phyloP scores from a whole-genome alignment of 768 basidiomycete genomes.

The Rossbeevera mucosa region DNA sequence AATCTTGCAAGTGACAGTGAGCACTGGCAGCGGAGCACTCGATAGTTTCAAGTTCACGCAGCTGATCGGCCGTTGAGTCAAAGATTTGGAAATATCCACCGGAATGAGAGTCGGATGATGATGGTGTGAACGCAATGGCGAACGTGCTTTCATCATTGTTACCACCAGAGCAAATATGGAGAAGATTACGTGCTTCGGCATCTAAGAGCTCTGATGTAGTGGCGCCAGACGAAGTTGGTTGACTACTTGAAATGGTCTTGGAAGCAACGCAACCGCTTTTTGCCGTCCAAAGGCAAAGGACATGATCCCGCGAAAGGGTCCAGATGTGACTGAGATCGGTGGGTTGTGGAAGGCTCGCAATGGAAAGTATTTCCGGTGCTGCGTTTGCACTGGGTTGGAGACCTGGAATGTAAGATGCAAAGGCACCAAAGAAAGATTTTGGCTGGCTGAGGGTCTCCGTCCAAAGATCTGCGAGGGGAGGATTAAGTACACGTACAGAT shows the following conservation, averaged over 20 bases:
- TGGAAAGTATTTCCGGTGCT: slow-evolving; percentile 61
- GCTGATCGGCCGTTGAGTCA: slow-evolving; percentile 50
- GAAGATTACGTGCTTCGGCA: slow-evolving; percentile 54
- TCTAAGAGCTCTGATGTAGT: slow-evolving; percentile 49
- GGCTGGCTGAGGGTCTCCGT: slow-evolving; percentile 60
- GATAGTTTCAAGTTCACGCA: slow-evolving; percentile 54
- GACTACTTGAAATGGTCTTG: slow-evolving; percentile 43
- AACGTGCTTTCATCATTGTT: slow-evolving; percentile 50
- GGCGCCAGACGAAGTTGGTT: slow-evolving; percentile 28
- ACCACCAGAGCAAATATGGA: slow-evolving; percentile 55
- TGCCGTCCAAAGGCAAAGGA: slow-evolving; percentile 79
- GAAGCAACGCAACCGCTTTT: slow-evolving; percentile 69
- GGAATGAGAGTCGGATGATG: slow-evolving; percentile 54
- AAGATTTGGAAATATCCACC: slow-evolving; percentile 81
- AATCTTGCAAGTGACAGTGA: slow-evolving; percentile 76
- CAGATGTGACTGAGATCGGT: slow-evolving; percentile 72
- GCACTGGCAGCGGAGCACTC: slow-evolving; percentile 57
- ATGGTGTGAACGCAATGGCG: slow-evolving; percentile 70
- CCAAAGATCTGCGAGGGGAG: slow-evolving; percentile 56
- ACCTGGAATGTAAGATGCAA: slow-evolving; percentile 61
- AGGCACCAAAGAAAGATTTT: slow-evolving; percentile 60
- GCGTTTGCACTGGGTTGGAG: slow-evolving; percentile 43
- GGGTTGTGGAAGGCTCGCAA: slow-evolving; percentile 71
- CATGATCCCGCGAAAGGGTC: slow-evolving; percentile 84
- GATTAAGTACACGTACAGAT: slow-evolving; percentile 7